Evolutionary conservation across 805 yeast species (phyloP), one percentile per base, ranked within the genome.

Genomic region (Candida fluviatilis): DNA sequence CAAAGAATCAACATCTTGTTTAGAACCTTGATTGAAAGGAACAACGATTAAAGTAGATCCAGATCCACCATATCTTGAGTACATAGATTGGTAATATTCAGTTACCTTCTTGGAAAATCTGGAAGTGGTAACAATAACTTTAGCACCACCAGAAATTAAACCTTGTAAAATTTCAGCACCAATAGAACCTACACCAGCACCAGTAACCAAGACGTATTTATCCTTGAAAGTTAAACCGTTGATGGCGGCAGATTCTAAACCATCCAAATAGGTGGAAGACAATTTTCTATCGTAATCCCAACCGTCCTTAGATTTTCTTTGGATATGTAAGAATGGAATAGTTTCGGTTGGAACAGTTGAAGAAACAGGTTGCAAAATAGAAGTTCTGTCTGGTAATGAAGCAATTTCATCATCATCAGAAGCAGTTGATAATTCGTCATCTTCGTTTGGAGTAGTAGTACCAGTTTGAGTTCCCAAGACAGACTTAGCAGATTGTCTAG

Each of bases 121-220:
- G 18, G 96, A 89, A 37, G 99, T 93, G 34, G 99, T 93, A 40
- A 91, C 96, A 58, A 93, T 73, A 52, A 90, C 97, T 64, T 84
- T 87, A 34, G 99, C 98, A 74, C 99, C 99, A 69, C 99, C 99
- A 57, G 91, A 81, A 40, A 93, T 73, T 59, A 93, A 74, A 49
- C 99, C 99, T 71, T 87, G 95, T 60, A 93, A 75, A 51, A 93
- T 78, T 66, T 93, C 96, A 45, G 96, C 96, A 71, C 98, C 99
- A 58, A 93, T 93, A 36, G 99, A 93, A 39, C 98, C 99, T 35
- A 87, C 90, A 74, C 99, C 99, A 36, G 98, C 98, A 75, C 99
- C 99, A 35, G 99, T 93, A 49, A 93, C 74, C 55, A 93, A 77
- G 37, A 90, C 96, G 50, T 82, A 81, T 66, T 89, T 93, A 62